Evolutionary conservation across 208 protist species (phyloP), one percentile per base, ranked within the genome.

Genomic region (Trypanosoma brucei): DNA sequence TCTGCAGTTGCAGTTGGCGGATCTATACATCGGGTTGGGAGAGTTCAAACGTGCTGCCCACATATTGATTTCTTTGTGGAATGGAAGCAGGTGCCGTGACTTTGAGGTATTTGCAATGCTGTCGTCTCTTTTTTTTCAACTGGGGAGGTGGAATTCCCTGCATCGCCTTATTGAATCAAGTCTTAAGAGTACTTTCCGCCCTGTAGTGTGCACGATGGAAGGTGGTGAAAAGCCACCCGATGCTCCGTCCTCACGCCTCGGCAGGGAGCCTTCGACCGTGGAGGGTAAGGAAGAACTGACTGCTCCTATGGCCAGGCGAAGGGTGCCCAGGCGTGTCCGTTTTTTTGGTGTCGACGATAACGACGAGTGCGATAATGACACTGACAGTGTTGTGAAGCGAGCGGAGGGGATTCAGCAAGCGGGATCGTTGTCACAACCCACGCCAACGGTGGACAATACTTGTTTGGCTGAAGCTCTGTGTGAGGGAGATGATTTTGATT

Each of bases 71-170:
- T 68, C 76, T 14, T 39, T 95, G 31, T 95, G 90, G 86, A 84
- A 88, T 50, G 75, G 75, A 64, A 93, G 86, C 53, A 53, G 78
- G 7, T 92, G 75, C 50, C 60, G 74, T 34, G 90, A 95, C 55
- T 95, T 93, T 74, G 90, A 93, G 57, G 90, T 93, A 11, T 95
- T 95, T 64, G 84, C 90, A 1, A 72, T 86, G 36, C 71, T 95
- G 14, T 78, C 90, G n/a, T 86, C 82, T 3, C 60, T 95, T 34
- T 95, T 90, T 67, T 95, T 95, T 60, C 90, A 95, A 65, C 74
- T 92, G 2, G 90, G 86, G 2, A 82, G 86, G 60, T 95, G 89
- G 86, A 72, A 70, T 9, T 83, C 89, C 3, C 75, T 95, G 33
- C 73, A 95, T 60, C 68, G 81, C 38, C 68, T 95, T 30, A 89